Evolutionary conservation across 306 rosid genomes (phyloP).

Genomic region (Glycine tomentella): DNA sequence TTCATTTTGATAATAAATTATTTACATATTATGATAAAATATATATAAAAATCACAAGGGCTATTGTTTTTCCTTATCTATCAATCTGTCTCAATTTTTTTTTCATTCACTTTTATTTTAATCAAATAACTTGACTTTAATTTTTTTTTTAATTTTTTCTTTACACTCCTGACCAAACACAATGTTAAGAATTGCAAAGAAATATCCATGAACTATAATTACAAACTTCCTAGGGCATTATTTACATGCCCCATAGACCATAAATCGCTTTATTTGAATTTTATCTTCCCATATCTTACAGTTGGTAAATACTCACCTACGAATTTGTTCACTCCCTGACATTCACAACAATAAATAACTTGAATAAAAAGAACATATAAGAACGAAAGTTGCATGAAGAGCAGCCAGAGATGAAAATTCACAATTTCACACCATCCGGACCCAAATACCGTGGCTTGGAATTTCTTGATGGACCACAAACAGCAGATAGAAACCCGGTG

Average conservation of each 20-base stretch:
- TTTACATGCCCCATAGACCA: neutral
- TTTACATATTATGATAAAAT: too few relatives aligned
- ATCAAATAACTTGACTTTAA: too few relatives aligned
- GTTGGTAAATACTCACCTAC: neutral
- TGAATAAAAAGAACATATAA: neutral
- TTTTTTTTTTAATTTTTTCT: too few relatives aligned
- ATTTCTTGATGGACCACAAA: constrained; percentile 70
- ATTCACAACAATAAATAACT: neutral
- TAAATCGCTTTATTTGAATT: neutral
- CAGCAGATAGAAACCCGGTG: constrained; percentile 73
- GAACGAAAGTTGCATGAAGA: too few relatives aligned
- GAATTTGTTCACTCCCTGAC: neutral
- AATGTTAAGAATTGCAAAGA: neutral
- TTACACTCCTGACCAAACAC: too few relatives aligned
- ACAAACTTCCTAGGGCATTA: neutral
- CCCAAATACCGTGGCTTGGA: constrained; percentile 85
- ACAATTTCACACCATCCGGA: constrained; percentile 55
- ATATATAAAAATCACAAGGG: too few relatives aligned
- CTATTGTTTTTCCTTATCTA: too few relatives aligned
- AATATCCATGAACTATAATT: neutral
- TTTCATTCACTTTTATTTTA: too few relatives aligned
- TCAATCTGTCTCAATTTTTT: too few relatives aligned
- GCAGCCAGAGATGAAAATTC: neutral
- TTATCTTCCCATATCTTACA: neutral
- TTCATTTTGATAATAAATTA: too few relatives aligned